Conservation (phyloP, 1,284 basidiomycete genomes). For the Puccinia triticina region DNA sequence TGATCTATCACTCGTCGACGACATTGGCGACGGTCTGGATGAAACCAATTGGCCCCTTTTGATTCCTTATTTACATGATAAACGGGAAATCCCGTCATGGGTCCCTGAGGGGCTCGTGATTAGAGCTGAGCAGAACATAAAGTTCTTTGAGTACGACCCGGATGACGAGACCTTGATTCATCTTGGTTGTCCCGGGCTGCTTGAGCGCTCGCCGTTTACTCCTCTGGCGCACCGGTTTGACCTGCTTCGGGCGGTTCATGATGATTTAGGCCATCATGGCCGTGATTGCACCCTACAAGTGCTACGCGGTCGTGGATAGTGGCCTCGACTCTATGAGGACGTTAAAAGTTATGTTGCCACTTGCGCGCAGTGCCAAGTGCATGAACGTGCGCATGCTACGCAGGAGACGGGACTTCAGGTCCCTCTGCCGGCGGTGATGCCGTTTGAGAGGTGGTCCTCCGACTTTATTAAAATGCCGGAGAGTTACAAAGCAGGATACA, state of each 20-base stretch:
- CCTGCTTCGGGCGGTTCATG: background rate
- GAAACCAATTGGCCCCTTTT: constrained; percentile 16
- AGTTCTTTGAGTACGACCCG: no score
- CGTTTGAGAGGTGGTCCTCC: constrained; percentile 22
- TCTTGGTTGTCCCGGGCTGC: background rate
- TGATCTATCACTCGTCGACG: background rate
- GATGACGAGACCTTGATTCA: no score
- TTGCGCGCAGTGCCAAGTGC: background rate
- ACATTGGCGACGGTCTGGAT: no score
- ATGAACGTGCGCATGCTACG: background rate
- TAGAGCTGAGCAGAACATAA: background rate
- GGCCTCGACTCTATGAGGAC: background rate
- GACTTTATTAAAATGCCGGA: no score
- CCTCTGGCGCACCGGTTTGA: background rate
- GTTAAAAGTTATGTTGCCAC: no score
- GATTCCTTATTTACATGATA: background rate
- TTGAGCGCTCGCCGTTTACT: background rate
- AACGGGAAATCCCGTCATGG: background rate
- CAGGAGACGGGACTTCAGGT: background rate
- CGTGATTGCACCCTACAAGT: no score
- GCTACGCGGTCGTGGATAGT: no score
- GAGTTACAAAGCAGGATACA: no score
- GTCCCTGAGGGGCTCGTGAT: background rate
- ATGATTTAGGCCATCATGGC: background rate
- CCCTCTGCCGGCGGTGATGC: background rate